Conservation (phyloP, 306 rosid genomes). For the Ormosia semicastrata region DNA sequence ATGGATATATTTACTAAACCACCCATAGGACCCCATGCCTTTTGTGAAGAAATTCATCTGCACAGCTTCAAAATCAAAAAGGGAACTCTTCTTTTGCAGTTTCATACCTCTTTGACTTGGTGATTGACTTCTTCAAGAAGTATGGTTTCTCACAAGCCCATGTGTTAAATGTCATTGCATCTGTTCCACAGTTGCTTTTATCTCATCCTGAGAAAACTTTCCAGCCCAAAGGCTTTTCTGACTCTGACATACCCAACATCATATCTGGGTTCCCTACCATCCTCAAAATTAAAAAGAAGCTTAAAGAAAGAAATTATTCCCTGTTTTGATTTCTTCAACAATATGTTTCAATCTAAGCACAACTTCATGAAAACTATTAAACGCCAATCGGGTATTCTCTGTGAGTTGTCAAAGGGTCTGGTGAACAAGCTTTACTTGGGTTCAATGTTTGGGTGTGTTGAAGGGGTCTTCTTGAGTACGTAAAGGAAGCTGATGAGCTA, state of each 20-base stretch:
- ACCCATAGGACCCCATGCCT: neutral
- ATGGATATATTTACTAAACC: neutral
- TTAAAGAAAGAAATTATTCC: neutral
- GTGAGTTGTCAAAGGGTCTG: too few relatives aligned
- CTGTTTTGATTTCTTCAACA: neutral
- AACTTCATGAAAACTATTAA: neutral
- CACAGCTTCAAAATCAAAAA: neutral
- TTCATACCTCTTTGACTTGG: slow-evolving; percentile 3
- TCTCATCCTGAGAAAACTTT: neutral
- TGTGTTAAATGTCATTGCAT: neutral
- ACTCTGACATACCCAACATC: neutral
- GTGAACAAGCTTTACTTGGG: too few relatives aligned
- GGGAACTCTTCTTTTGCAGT: neutral
- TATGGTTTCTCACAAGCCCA: neutral
- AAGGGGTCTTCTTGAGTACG: too few relatives aligned
- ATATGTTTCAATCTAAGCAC: neutral
- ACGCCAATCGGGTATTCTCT: neutral
- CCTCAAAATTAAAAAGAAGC: neutral
- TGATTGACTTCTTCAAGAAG: neutral
- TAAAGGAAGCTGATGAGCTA: too few relatives aligned
- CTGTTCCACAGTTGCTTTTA: neutral
- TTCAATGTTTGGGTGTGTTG: too few relatives aligned
- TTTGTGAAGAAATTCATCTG: neutral
- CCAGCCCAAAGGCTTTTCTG: slow-evolving; percentile 3
- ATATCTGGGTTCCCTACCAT: neutral